Conservation (phyloP, 345 rosid species). For the Sisymbrium irio region DNA sequence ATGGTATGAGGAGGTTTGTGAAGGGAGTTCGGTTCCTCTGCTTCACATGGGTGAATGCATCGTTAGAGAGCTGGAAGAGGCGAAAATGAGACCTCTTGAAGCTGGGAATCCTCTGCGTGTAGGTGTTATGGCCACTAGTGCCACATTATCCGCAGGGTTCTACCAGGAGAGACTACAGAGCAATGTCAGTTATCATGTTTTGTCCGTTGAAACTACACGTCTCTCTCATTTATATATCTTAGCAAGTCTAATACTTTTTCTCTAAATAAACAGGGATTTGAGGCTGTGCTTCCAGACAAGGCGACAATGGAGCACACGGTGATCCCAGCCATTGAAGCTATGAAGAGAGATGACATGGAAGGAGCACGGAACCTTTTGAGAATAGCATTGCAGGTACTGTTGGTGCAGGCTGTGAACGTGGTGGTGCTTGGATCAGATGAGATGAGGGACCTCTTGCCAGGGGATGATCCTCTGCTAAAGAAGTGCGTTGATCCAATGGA, state of each 20-base stretch:
- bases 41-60: conserved; percentile 66
- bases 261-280: conserved; percentile 49
- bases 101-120: conserved; percentile 57
- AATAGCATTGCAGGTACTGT: conserved; percentile 54
- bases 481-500: conserved; percentile 67
- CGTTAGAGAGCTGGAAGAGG: conserved; percentile 55
- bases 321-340: conserved; percentile 50
- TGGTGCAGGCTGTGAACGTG: conserved; percentile 57
- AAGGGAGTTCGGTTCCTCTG: conserved; percentile 52
- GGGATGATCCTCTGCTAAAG: conserved; percentile 56
- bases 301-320: conserved; percentile 53
- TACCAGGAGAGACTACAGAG: conserved; percentile 61
- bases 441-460: conserved; percentile 47
- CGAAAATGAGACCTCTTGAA: conserved; percentile 62
- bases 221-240: not conserved
- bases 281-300: conserved; percentile 65
- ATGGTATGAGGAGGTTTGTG: conserved; percentile 54
- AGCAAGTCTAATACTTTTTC: not conserved
- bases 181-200: conserved; percentile 42
- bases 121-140: conserved; percentile 53
- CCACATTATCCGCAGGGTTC: conserved; percentile 42
- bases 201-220: not conserved
- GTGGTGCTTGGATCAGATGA: conserved; percentile 67
- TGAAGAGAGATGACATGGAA: conserved; percentile 51
- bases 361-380: conserved; percentile 62